Base-by-base conservation (phyloP, 768 basidiomycete species). In the Mycena alexandri region DNA sequence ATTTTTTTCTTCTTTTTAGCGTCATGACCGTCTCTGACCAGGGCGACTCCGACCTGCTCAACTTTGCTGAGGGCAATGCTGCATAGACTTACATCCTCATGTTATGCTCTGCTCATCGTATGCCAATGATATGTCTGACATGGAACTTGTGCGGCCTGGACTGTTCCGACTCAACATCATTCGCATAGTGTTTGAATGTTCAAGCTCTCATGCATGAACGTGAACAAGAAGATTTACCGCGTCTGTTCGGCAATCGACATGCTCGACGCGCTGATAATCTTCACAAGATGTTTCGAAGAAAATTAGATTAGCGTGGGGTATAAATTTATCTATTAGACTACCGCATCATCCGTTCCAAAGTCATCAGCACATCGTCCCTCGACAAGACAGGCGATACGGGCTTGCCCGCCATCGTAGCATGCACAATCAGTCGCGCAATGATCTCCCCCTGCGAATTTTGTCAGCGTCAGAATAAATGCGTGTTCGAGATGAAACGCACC, bases 21-120 rank as follows among this genome's bases (percentile, higher is more conserved):
- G 94, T 98, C 78, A 98, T 99, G 96, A 96, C 96, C 72, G 89
- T 99, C 81, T 86, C 89, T 73, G 95, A 98, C 84, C 93, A 92
- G 73, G 97, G 97, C 78, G 98, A 99, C 85, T 96, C 94, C 71
- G 97, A 99, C 81, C 86, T 99, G 75, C 90, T 97, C 76, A 90
- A 85, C 78, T 90, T 94, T 70, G 91, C 93, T 66, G 94, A 94
- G 84, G 89, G 85, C 52, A 86, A 82, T 63, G 84, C 89, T 55
- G 80, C 88, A 77, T 93, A 86, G 87, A 79, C 38, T 46, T 54
- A 51, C 53, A 63, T 58, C 56, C 47, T 33, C 51, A 56, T 68
- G 55, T 62, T 21, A 38, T 29, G 29, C 59, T 25, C 43, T 48
- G 53, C 53, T 25, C 34, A 19, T 61, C 34, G 50, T 68, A 65